A percentile compares a stretch with the other conserved stretches of the same genome.
phyloP scores from a whole-genome alignment of 352 stramenopile species.

The Phytophthora cajani region DNA sequence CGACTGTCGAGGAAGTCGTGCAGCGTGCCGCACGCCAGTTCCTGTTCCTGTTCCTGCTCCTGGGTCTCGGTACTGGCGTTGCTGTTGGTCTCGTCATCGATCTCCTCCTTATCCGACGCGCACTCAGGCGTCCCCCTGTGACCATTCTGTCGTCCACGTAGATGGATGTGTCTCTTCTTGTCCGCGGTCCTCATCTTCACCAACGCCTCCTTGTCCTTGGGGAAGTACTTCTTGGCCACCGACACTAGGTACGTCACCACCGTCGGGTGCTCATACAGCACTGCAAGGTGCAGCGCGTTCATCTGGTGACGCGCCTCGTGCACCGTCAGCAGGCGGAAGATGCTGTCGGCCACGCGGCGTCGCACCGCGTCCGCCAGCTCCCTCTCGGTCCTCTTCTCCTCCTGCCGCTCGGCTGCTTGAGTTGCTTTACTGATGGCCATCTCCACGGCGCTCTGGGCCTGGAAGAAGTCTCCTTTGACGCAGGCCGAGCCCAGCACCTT shows the following conservation, averaged over 20 bases:
- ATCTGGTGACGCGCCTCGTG: constrained; percentile 77
- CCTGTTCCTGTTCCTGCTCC: constrained; percentile 28
- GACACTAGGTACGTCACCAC: constrained; percentile 66
- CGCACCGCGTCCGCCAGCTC: constrained; percentile 3
- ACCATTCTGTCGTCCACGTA: constrained; percentile 19
- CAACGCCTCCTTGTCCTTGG: constrained; percentile 9
- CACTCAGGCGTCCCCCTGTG: constrained; percentile 12
- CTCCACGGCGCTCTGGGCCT: constrained; percentile 71
- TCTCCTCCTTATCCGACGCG: constrained; percentile 20
- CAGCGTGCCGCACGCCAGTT: constrained; percentile 29
- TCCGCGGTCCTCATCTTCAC: constrained; percentile 9
- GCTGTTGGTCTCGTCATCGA: constrained; percentile 32
- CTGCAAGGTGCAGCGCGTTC: constrained; percentile 74
- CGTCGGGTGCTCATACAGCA: constrained; percentile 78
- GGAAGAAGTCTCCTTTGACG: constrained; percentile 78
- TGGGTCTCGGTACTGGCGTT: constrained; percentile 35
- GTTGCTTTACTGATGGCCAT: constrained; percentile 53
- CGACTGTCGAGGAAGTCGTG: constrained; percentile 58
- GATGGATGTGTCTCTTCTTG: constrained; percentile 25
- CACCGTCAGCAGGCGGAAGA: constrained; percentile 68
- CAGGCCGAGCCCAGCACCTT: constrained; percentile 75
- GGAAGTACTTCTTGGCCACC: constrained; percentile 55
- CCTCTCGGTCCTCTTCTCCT: constrained; percentile 25
- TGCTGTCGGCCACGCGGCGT: constrained; percentile 32
- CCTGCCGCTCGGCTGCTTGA: constrained; percentile 29